These are phyloP conservation scores for Hemerocallis citrina DNA, from an alignment of 106 monocot species.

Conservation along the genomic window DNA sequence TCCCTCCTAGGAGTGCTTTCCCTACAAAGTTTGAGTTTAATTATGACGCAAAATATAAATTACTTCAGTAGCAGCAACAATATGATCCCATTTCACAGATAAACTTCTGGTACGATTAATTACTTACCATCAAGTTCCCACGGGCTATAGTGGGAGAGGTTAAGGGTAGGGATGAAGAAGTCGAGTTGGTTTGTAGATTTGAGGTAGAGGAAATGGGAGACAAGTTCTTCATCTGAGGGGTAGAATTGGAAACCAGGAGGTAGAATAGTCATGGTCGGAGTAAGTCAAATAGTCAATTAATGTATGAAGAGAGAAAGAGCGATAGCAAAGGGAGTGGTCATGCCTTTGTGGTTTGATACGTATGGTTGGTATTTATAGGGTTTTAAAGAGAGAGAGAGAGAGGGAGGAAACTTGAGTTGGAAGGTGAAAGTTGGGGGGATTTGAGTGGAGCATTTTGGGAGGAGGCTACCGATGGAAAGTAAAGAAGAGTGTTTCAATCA, in stretches of 20 bases:
- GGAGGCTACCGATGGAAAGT: background rate
- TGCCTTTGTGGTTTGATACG: background rate
- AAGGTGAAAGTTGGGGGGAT: background rate
- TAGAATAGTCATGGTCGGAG: conserved; percentile 9
- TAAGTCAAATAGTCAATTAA: no score
- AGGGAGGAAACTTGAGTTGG: background rate
- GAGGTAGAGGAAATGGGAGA: conserved; percentile 40
- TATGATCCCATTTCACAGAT: no score
- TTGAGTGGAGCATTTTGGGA: background rate
- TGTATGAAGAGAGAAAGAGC: background rate
- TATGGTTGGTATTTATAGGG: background rate
- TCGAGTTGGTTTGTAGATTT: conserved; percentile 29
- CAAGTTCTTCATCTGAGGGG: conserved; percentile 53
- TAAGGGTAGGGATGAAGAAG: conserved; percentile 41
- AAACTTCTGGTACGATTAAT: background rate
- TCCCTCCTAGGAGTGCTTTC: conserved; percentile 37
- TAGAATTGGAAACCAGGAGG: conserved; percentile 55
- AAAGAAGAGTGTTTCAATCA: background rate
- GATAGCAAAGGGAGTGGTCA: background rate
- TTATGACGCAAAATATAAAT: no score
- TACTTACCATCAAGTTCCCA: conserved; percentile 46
- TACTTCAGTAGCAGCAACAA: no score
- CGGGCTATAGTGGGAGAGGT: conserved; percentile 19
- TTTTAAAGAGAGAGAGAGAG: no score
- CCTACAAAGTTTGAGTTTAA: conserved; percentile 17